These are phyloP conservation scores for Piromyces sp. DNA, from an alignment of 192 early-diverging fungal genomes.

Conservation along the genomic window DNA sequence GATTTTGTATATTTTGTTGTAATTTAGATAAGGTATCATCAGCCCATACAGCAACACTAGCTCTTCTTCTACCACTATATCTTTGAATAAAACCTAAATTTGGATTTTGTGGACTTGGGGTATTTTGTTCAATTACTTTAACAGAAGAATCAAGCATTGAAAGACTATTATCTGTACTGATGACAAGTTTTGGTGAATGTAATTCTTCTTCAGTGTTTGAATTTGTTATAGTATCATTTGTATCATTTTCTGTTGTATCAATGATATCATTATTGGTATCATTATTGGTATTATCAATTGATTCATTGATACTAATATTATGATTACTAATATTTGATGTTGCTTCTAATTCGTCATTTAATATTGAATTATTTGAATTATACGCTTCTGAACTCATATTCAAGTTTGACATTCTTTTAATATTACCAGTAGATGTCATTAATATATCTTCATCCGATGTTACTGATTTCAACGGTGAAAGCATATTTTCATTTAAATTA, in stretches of 20 bases:
- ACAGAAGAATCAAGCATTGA: neutral
- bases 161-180: neutral
- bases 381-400: neutral
- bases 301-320: neutral
- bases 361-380: neutral
- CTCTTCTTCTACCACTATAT: slow-evolving; percentile 18
- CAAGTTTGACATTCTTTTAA: neutral
- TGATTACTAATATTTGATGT: neutral
- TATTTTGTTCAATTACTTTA: neutral
- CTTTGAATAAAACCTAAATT: neutral
- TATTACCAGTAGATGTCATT: neutral
- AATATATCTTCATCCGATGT: neutral
- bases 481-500: neutral
- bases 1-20: slow-evolving; percentile 21
- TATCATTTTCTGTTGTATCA: neutral
- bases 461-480: neutral
- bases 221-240: neutral
- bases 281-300: neutral
- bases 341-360: neutral
- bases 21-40: slow-evolving; percentile 49
- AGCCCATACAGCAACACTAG: slow-evolving; percentile 63
- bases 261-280: neutral
- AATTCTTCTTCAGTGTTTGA: neutral
- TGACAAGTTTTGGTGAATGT: neutral
- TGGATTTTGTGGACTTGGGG: neutral